Evolutionary conservation across 768 basidiomycete species (phyloP).

Genomic region (Trametes cingulata): DNA sequence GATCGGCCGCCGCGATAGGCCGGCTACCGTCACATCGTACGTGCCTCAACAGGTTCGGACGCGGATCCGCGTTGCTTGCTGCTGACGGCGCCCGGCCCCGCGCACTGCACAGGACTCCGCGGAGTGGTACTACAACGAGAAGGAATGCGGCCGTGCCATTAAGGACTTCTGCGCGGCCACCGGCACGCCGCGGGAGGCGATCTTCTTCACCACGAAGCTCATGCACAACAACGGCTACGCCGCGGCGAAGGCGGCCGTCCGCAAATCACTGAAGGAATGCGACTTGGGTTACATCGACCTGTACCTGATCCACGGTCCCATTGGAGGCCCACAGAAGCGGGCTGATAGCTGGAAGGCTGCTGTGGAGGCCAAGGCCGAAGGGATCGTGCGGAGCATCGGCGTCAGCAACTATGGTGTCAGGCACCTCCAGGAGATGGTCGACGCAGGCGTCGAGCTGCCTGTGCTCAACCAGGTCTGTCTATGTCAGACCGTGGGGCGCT

Average conservation of each 20-base stretch:
- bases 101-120: constrained; percentile 42
- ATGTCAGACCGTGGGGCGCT: background rate
- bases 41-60: constrained; percentile 19
- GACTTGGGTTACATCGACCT: constrained; percentile 68
- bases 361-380: constrained; percentile 61
- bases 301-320: constrained; percentile 70
- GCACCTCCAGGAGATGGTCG: constrained; percentile 57
- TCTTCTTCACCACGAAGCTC: constrained; percentile 75
- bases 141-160: constrained; percentile 62
- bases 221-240: constrained; percentile 57
- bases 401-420: constrained; percentile 62
- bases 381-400: constrained; percentile 60
- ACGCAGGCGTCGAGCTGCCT: constrained; percentile 50
- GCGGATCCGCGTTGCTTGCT: background rate
- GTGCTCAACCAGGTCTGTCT: constrained; percentile 59
- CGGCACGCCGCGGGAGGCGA: constrained; percentile 52
- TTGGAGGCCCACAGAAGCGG: constrained; percentile 58
- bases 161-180: constrained; percentile 49
- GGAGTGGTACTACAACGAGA: constrained; percentile 66
- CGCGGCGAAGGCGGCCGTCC: constrained; percentile 48
- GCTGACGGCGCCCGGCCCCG: background rate
- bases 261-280: constrained; percentile 52
- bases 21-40: constrained; percentile 65
- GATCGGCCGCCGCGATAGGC: constrained; percentile 38
- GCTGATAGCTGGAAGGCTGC: constrained; percentile 67